A percentile compares a stretch with the other conserved stretches of the same genome.
Conservation (phyloP, 1,284 basidiomycete species). For the Irpex sp. region DNA sequence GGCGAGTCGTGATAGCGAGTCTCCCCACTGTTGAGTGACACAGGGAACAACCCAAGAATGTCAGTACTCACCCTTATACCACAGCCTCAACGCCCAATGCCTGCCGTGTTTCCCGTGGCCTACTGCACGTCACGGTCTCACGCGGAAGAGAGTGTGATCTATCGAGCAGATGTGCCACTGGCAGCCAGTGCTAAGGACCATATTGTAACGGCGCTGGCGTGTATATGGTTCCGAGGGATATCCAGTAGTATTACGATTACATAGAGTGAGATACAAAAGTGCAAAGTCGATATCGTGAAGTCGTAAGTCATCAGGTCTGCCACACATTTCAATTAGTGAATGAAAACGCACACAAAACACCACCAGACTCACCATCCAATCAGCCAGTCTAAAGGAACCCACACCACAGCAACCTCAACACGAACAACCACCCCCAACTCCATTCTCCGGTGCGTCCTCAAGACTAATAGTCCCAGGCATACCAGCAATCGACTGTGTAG, state of each 20-base stretch:
- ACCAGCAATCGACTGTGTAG: neutral
- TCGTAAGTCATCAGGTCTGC: neutral
- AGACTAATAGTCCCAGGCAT: slow-evolving; percentile 21
- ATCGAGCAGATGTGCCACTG: neutral
- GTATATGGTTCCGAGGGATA: neutral
- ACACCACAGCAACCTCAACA: slow-evolving; percentile 1
- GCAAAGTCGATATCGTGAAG: neutral
- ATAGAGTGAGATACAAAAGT: neutral
- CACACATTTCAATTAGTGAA: neutral
- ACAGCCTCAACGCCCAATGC: no score
- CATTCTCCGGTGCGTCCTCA: slow-evolving; percentile 2
- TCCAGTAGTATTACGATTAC: neutral
- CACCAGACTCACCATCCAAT: neutral
- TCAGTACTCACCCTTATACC: no score
- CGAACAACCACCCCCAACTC: slow-evolving; percentile 6
- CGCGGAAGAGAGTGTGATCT: no score
- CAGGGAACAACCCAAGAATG: no score
- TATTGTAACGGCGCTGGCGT: neutral
- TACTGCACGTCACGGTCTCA: no score
- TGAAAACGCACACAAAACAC: neutral
- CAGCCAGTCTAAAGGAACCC: neutral
- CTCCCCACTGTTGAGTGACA: no score
- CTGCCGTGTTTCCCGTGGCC: no score
- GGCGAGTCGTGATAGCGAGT: no score
- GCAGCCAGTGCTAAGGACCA: neutral